Base-by-base conservation (phyloP, 2,329 filamentous ascomycete genomes). In the Dothistroma septosporum region DNA sequence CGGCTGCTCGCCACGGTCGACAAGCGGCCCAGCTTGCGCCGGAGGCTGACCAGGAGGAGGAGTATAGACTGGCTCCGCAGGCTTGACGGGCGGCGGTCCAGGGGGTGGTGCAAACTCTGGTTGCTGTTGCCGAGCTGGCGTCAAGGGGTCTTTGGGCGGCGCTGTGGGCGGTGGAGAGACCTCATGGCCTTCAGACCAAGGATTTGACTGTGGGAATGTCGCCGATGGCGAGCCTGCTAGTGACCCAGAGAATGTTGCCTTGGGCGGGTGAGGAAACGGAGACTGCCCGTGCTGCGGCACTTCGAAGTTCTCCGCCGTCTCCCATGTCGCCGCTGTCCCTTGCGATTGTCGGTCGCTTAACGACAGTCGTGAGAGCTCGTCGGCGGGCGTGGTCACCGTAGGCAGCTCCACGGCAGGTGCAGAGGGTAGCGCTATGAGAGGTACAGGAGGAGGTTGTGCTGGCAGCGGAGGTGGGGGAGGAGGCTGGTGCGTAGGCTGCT, bases 371-470 rank as follows among this genome's bases (percentile, higher is more conserved):
- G 74, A 72, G 60, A 79, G 68, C 58, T 75, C 70, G 14, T 79
- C 73, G 21, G 71, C 67, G 1, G 79, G 78, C 4, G 77, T 77
- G 37, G 73, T 73, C 28, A 70, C 68, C 4, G 78, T 70, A 28
- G 77, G 77, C 14, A 79, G 67, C 65, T 79, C 78, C 1, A 76
- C 76, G 1, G 76, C 60, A 22, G 63, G 65, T 16, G 56, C 48
- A 1, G 60, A 41, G 24, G 66, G 61, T 35, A 65, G 67, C 46
- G 60, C 62, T 57, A 60, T 57, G 4, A 57, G 59, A 21, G 65
- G 67, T 19, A 64, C 52, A 21, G 70, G 64, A 47, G 69, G 65
- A 21, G 61, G 59, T 10, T 67, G 53, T 12, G 64, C 55, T 7
- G 50, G 50, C 31, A 35, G 50, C 21, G 73, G 72, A 12, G 66